These are phyloP conservation scores for Diutina scorzettiae DNA, from an alignment of 1,139 yeast species.

Conservation along the genomic window DNA sequence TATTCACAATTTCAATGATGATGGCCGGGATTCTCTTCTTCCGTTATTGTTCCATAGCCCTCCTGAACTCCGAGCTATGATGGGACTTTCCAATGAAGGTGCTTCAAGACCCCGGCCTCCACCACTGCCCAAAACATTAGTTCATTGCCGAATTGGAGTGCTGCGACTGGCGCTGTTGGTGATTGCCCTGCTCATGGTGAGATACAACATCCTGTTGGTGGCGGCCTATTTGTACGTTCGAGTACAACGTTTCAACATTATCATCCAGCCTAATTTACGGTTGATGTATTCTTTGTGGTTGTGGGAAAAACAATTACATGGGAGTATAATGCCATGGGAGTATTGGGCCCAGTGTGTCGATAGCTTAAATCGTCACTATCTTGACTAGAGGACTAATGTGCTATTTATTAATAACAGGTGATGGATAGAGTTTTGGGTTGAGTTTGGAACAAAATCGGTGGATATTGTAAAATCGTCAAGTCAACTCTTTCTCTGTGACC, in stretches of 20 bases:
- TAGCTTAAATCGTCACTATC: conserved; percentile 4
- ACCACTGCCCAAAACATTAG: conserved; percentile 40
- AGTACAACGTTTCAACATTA: conserved; percentile 74
- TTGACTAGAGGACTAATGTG: no score
- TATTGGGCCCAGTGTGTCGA: conserved; percentile 3
- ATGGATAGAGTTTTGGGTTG: no score
- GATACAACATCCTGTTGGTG: conserved; percentile 50
- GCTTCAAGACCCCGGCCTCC: neutral
- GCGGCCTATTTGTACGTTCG: conserved; percentile 73
- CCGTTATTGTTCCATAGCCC: conserved; percentile 24
- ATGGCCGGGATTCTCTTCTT: conserved; percentile 26
- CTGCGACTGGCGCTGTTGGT: conserved; percentile 85
- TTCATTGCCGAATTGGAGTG: conserved; percentile 88
- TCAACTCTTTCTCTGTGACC: no score
- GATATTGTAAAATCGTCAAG: no score
- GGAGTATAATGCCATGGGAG: neutral
- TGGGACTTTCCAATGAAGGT: conserved; percentile 11
- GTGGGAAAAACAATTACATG: neutral
- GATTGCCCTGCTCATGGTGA: conserved; percentile 80
- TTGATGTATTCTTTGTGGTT: conserved; percentile 64
- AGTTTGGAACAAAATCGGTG: no score
- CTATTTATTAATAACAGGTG: no score
- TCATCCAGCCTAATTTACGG: conserved; percentile 81
- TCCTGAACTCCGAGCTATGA: conserved; percentile 18
- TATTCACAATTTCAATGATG: conserved; percentile 28